phyloP scores from a whole-genome alignment of 768 basidiomycete genomes.

The Leccinum longicurvipes region DNA sequence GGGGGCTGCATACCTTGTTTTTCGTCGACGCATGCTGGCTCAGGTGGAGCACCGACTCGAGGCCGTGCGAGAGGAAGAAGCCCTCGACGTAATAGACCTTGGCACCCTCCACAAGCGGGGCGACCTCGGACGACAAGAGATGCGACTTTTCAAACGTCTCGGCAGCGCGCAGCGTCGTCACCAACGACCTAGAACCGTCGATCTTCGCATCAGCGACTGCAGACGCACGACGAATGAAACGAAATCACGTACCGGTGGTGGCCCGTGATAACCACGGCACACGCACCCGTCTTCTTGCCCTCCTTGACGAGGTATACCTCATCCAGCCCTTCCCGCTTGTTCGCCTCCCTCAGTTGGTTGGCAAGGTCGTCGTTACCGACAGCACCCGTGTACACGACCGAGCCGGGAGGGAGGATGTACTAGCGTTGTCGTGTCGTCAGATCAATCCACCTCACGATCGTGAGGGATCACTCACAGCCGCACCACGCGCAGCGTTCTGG shows the following conservation, averaged over 20 bases:
- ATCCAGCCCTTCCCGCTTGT: slow-evolving; percentile 86
- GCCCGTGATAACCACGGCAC: slow-evolving; percentile 92
- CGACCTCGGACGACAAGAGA: slow-evolving; percentile 70
- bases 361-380: slow-evolving; percentile 94
- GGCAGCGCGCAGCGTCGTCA: slow-evolving; percentile 86
- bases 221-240: background rate
- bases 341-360: slow-evolving; percentile 82
- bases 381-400: slow-evolving; percentile 91
- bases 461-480: slow-evolving; percentile 66
- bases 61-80: slow-evolving; percentile 95
- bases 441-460: background rate
- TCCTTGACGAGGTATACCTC: slow-evolving; percentile 87
- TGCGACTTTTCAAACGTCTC: slow-evolving; percentile 86
- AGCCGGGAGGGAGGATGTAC: slow-evolving; percentile 86
- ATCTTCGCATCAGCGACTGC: background rate
- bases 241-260: slow-evolving; percentile 68
- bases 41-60: slow-evolving; percentile 64
- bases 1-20: slow-evolving; percentile 55
- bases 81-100: slow-evolving; percentile 93
- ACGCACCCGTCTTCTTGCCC: slow-evolving; percentile 90
- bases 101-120: slow-evolving; percentile 73
- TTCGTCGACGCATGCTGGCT: slow-evolving; percentile 72
- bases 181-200: slow-evolving; percentile 63
- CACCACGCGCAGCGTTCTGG: slow-evolving; percentile 95
- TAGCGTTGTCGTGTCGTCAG: slow-evolving; percentile 26